Base-by-base conservation (phyloP, 352 stramenopile genomes). In the Hyaloperonospora arabidopsidis region DNA sequence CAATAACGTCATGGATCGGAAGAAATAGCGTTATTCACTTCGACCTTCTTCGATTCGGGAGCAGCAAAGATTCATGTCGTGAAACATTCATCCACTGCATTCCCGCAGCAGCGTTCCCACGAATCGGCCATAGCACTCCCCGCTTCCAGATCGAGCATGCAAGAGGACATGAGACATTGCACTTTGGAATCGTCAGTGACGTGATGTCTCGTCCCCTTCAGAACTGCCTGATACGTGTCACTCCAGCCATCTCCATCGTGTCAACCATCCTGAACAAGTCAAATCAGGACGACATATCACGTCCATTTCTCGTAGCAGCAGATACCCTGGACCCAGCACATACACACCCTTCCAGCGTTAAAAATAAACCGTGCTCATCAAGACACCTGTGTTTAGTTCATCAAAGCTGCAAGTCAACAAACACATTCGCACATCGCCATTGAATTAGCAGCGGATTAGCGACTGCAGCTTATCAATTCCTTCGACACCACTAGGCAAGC, bases 11-110 rank as follows among this genome's bases (percentile, higher is more conserved):
- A 97, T 97, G 6, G 85, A 68, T 52, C 95, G 84, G 12, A 86
- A 96, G 88, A 97, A 97, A 78, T 98, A 98, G 12, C 97, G 75
- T 59, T 98, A 88, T 2, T 93, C 94, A 52, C 97, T 97, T 2
- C 98, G 28, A 92, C 94, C 55, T 98, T 98, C 60, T 98, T 96
- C 38, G 98, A 68, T 46, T 98, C 94, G 1, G 84, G 67, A 8
- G 98, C 70, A 2, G 90, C 97, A 29, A 83, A 72, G 18, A 82
- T 60, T 97, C 89, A 52, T 88, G 78, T 8, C 98, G 62, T 28
- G 98, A 68, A 11, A 79, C 80, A 55, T 98, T 98, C 94, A 98
- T 98, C 14, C 91, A 84, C 74, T 82, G 70, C 89, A 97, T 60
- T 97, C 95, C 70, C 98, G 95, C 32, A 98, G 57, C 1, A 89